Evolutionary conservation across 140 eudicot species (phyloP), one percentile per base, ranked within the genome.

Genomic region (Artemisia princeps): DNA sequence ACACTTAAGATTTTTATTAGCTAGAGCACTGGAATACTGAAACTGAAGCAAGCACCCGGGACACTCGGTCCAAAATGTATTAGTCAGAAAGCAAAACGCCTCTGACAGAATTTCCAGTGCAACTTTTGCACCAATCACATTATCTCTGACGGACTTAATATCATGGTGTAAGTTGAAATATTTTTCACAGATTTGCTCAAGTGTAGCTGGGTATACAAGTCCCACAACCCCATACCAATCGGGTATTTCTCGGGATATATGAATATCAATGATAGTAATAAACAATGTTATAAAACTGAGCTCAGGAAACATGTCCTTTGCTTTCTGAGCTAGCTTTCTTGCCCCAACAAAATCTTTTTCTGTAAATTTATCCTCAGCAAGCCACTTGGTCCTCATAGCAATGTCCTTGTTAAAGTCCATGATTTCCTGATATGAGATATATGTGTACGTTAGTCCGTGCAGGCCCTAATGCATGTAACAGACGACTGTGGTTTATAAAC

Each of bases 31-130:
- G 13, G 68, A 37, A 33, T 60, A 71, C 20, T 60, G 61, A 22
- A 60, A 71, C 68, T 49, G 48, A 13, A 48, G 26, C 22, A 16
- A 60, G 13, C 75, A 71, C n/a, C 6, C 20, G 9, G 68, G 56
- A 71, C 75, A 71, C 60, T 8, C 50, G 15, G 68, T 60, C 75
- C 75, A 71, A 50, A 71, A 71, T 11, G 45, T 33, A 14, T 8
- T 14, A 1, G 60, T 48, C 60, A 70, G 7, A 8, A 23, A 11
- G 60, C 75, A 46, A 46, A 70, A 70, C 6, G 68, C 75, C 26
- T 70, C 68, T 13, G 68, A 59, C 16, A 70, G 6, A 16, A 71
- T 71, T 11, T 60, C 51, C 20, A 71, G 59, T 37, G 75, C 75
- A 28, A 68, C 75, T 49, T 60, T 42, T 10, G 61, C 68, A 28